These are phyloP conservation scores for Hypericum androsaemum DNA, from an alignment of 345 rosid genomes.

Conservation along the genomic window DNA sequence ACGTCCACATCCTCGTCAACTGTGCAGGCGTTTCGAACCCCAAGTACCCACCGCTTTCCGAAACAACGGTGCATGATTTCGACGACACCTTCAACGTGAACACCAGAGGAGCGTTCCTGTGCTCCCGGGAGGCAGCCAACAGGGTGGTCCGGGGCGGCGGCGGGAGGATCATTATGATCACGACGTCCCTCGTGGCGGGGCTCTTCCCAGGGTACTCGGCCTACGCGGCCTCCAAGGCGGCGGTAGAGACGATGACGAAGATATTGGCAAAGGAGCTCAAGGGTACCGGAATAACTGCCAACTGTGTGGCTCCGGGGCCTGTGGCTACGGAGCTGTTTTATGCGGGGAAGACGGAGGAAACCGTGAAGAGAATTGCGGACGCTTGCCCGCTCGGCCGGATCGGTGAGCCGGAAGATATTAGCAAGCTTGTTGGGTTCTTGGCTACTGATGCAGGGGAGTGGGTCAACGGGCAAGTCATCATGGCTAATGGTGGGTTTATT, in stretches of 20 bases:
- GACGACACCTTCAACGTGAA: constrained; percentile 13
- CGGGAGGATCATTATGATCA: constrained; percentile 21
- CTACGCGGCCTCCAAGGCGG: constrained; percentile 32
- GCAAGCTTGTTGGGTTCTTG: constrained; percentile 27
- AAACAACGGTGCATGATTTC: neutral
- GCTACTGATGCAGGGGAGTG: constrained; percentile 24
- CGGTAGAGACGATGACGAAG: constrained; percentile 27
- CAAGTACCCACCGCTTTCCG: constrained; percentile 23
- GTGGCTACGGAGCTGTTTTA: constrained; percentile 28
- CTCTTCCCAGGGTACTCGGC: constrained; percentile 17
- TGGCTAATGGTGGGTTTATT: constrained; percentile 31
- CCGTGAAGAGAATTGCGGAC: constrained; percentile 8
- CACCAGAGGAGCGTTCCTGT: constrained; percentile 24
- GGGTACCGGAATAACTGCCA: constrained; percentile 30
- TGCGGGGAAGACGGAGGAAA: constrained; percentile 19
- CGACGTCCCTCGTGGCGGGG: constrained; percentile 18
- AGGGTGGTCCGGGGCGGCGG: constrained; percentile 21
- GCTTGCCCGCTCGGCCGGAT: constrained; percentile 19
- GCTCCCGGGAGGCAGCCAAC: constrained; percentile 29
- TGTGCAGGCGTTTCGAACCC: constrained; percentile 26
- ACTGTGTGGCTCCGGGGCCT: constrained; percentile 35
- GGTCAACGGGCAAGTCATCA: constrained; percentile 30
- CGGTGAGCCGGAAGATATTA: constrained; percentile 21
- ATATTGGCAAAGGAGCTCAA: constrained; percentile 29
- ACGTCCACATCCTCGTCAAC: constrained; percentile 27